Base-by-base conservation (phyloP, 306 rosid genomes). In the Citrullus amarus region DNA sequence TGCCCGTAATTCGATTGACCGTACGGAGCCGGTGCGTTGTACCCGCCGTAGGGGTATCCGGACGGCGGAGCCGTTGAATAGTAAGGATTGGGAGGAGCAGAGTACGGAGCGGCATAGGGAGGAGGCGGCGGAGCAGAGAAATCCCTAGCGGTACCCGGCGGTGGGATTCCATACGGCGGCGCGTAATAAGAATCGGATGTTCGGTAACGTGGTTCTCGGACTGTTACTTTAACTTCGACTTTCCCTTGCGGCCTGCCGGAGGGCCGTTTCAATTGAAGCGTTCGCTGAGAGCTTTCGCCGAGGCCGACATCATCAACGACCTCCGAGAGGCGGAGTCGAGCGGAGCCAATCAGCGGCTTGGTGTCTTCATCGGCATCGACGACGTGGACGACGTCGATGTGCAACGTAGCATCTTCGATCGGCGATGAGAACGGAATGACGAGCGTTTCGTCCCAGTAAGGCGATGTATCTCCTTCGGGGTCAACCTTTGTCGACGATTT, bases 221-320 rank as follows among this genome's bases (percentile, higher is more conserved):
- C 70, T 0, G 75, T 28, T 0, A 90, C 87, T 32, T 83, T 81
- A 4, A 92, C 88, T 3, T 94, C 93, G 12, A 90, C 62, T 80
- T 92, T 94, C 0, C 98, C 98, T 0, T 92, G 96, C 0, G 97
- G 98, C 60, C 98, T 85, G 0, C 97, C 98, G 0, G 98, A 92
- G 0, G 97, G 96, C 8, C 98, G 91, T 20, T 89, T 91, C 38
- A 94, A 86, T 17, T 80, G 75, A 6, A 94, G 85, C 0, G 82
- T 76, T 17, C 85, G 87, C 56, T 44, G 77, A 17, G 67, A 61
- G 0, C 80, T 84, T 22, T 84, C 86, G 15, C 89, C 91, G 14
- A 79, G 14, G 4, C 98, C 96, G 3, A 60, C 89, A 6, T 88
- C 92, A 0, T 90, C 84, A 8, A 87, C 46, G 3, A 92, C 67